Percentiles rank a stretch among this genome's conserved stretches.
These are phyloP conservation scores for Tubosaeta brunneosetosa DNA, from an alignment of 768 basidiomycete genomes.

Conservation along the genomic window DNA sequence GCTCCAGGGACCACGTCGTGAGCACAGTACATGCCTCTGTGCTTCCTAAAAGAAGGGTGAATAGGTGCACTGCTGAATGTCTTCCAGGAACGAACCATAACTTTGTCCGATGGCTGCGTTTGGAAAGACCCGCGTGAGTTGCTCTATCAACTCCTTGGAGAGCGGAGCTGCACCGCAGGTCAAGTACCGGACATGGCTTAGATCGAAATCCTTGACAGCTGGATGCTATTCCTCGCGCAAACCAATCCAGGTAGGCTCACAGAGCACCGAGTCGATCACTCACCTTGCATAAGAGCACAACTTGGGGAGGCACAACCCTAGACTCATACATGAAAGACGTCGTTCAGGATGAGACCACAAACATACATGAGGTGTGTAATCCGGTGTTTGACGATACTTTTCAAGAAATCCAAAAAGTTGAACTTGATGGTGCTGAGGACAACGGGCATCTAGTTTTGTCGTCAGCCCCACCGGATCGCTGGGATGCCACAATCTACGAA, in stretches of 20 bases:
- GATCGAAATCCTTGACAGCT: conserved; percentile 36
- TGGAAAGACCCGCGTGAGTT: conserved; percentile 44
- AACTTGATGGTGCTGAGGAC: conserved; percentile 44
- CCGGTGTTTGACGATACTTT: conserved; percentile 41
- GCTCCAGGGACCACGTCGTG: conserved; percentile 40
- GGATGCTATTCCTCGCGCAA: conserved; percentile 29
- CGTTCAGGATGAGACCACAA: not conserved
- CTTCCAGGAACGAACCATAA: conserved; percentile 39
- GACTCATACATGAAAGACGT: not conserved
- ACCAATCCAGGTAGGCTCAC: not conserved
- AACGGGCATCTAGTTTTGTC: conserved; percentile 41
- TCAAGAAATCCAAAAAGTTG: conserved; percentile 40
- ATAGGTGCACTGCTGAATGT: not conserved
- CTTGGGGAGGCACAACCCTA: conserved; percentile 46
- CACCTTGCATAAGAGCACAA: conserved; percentile 49
- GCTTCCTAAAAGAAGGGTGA: conserved; percentile 38
- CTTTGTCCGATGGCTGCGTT: conserved; percentile 53
- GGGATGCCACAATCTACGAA: conserved; percentile 30
- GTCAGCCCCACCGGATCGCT: conserved; percentile 2
- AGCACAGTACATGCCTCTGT: conserved; percentile 61
- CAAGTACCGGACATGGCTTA: conserved; percentile 35
- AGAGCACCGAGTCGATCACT: not conserved
- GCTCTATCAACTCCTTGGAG: conserved; percentile 44
- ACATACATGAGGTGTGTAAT: conserved; percentile 43
- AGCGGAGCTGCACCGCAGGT: conserved; percentile 57